These are phyloP conservation scores for Sphaerobolus stellatus DNA, from an alignment of 1,284 basidiomycete species.

Conservation along the genomic window DNA sequence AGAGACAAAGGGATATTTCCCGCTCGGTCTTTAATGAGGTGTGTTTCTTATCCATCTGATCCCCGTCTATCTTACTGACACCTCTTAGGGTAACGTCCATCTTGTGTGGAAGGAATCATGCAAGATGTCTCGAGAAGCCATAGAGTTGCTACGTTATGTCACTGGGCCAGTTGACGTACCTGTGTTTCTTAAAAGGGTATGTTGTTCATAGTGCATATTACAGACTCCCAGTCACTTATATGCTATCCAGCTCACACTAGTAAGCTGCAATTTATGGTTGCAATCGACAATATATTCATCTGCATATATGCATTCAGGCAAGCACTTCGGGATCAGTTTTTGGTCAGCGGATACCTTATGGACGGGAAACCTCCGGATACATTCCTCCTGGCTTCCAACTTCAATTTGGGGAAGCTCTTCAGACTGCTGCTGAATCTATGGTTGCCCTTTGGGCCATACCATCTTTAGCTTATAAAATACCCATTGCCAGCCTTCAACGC, in stretches of 20 bases:
- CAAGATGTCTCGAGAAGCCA: neutral
- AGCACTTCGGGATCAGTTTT: conserved; percentile 3
- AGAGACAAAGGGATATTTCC: conserved; percentile 7
- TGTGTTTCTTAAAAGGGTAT: conserved; percentile 3
- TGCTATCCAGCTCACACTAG: conserved; percentile 2
- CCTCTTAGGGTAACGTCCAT: conserved; percentile 5
- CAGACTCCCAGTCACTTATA: too few relatives aligned
- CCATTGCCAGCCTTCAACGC: conserved; percentile 5
- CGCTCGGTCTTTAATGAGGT: conserved; percentile 11
- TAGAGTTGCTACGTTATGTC: neutral
- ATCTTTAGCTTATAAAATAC: conserved; percentile 2
- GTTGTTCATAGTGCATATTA: too few relatives aligned
- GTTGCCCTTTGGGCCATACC: conserved; percentile 9
- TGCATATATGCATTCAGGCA: neutral
- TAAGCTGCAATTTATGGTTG: neutral
- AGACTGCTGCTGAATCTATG: conserved; percentile 7
- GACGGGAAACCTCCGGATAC: neutral
- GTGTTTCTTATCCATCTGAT: neutral
- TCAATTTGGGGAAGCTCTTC: conserved; percentile 9
- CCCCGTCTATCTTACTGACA: neutral
- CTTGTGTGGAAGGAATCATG: conserved; percentile 11
- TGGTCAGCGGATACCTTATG: conserved; percentile 10
- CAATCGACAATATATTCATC: neutral
- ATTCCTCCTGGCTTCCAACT: conserved; percentile 6
- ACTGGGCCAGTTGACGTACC: neutral